A percentile compares a stretch with the other conserved stretches of the same genome.
phyloP scores from a whole-genome alignment of 2,329 filamentous ascomycete genomes.

The Dendrostoma leiphaemia region DNA sequence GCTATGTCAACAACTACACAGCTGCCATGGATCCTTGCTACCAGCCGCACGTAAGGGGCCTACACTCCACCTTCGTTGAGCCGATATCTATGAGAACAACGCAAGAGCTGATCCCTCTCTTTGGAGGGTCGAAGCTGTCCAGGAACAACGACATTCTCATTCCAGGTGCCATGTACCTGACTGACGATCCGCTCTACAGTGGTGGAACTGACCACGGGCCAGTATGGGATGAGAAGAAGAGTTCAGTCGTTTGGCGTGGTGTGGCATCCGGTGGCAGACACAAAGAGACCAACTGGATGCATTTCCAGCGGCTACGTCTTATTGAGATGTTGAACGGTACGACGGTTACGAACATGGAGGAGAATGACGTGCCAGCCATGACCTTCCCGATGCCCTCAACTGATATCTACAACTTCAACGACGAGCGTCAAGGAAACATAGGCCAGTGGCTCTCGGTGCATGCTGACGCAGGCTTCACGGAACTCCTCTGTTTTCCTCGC shows the following conservation, averaged over 20 bases:
- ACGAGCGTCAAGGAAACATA: conserved; percentile 30
- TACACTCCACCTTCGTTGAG: conserved; percentile 55
- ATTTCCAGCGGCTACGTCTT: conserved; percentile 71
- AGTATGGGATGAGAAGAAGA: conserved; percentile 56
- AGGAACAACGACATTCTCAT: conserved; percentile 62
- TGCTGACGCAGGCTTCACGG: conserved; percentile 43
- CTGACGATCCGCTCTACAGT: conserved; percentile 53
- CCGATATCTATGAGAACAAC: conserved; percentile 47
- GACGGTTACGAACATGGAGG: conserved; percentile 48
- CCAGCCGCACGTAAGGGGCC: conserved; percentile 43
- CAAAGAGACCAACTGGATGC: conserved; percentile 57
- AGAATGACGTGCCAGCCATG: conserved; percentile 33
- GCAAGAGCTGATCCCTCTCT: conserved; percentile 55
- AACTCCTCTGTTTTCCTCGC: conserved; percentile 36
- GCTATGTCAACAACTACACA: conserved; percentile 56
- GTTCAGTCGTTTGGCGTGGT: conserved; percentile 61
- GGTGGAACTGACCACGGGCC: conserved; percentile 55
- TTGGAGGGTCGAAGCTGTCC: conserved; percentile 57
- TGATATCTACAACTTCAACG: conserved; percentile 41
- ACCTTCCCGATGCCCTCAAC: conserved; percentile 49
- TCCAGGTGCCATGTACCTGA: conserved; percentile 62
- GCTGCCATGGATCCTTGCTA: conserved; percentile 52
- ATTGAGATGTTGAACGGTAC: conserved; percentile 68
- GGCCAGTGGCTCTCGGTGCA: conserved; percentile 40
- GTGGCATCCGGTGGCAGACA: conserved; percentile 59